Percentiles rank a stretch among this genome's conserved stretches.
Evolutionary conservation across 768 basidiomycete genomes (phyloP).

Genomic region (Phallus indusiatus): DNA sequence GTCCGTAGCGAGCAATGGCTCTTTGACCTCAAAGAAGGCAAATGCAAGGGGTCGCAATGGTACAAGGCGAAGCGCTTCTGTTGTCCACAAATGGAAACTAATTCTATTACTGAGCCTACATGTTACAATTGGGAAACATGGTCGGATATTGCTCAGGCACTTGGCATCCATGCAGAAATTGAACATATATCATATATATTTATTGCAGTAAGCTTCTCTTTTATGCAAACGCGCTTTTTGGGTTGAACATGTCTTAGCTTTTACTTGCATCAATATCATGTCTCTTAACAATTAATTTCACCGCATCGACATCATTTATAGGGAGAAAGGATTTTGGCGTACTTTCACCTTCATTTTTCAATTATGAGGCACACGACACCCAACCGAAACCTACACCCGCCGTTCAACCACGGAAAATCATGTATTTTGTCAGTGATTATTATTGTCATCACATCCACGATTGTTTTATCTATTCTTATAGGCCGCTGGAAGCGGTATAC

Average conservation of each 20-base stretch:
- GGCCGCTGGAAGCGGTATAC: conserved; percentile 94
- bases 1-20: conserved; percentile 80
- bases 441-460: not conserved
- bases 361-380: conserved; percentile 19
- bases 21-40: conserved; percentile 90
- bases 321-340: conserved; percentile 87
- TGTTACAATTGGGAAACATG: conserved; percentile 74
- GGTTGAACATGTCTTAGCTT: conserved; percentile 36
- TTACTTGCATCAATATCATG: conserved; percentile 62
- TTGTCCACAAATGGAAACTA: conserved; percentile 36
- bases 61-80: conserved; percentile 76
- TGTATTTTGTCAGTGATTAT: conserved; percentile 66
- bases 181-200: conserved; percentile 63
- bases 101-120: conserved; percentile 20
- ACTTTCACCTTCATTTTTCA: conserved; percentile 36
- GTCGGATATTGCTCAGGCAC: conserved; percentile 44
- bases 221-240: not conserved
- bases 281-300: conserved; percentile 77
- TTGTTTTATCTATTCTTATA: conserved; percentile 18
- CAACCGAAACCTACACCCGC: conserved; percentile 22
- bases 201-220: conserved; percentile 57
- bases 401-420: conserved; percentile 40
- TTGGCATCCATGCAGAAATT: conserved; percentile 31
- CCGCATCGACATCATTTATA: conserved; percentile 79
- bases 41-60: conserved; percentile 54